Conservation (phyloP, 2,329 filamentous ascomycete species). For the Ceratocystis colombiana region DNA sequence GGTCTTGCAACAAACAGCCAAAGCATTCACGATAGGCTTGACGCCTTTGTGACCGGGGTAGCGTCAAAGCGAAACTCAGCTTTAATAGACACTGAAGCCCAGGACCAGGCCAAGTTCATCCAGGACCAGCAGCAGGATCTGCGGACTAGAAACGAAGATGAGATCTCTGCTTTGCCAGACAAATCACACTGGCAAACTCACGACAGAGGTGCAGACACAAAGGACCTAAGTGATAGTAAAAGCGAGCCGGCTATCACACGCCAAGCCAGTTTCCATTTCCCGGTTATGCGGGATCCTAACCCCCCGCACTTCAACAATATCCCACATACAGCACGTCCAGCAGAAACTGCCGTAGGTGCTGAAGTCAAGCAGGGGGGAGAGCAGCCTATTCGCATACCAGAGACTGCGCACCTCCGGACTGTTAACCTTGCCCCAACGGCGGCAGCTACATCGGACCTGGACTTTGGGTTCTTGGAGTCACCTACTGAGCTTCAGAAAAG, state of each 20-base stretch:
- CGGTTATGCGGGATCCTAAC: conserved; percentile 41
- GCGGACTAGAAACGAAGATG: conserved; percentile 72
- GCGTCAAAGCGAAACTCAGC: conserved; percentile 79
- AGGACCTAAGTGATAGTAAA: background rate
- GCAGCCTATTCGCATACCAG: conserved; percentile 38
- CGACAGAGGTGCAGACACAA: background rate
- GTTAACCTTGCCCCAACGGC: conserved; percentile 33
- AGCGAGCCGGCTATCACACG: conserved; percentile 12
- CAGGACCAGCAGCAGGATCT: conserved; percentile 67
- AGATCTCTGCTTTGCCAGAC: conserved; percentile 68
- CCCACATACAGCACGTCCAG: conserved; percentile 34
- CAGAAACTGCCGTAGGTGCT: background rate
- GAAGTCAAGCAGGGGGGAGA: conserved; percentile 27
- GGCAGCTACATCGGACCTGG: conserved; percentile 50
- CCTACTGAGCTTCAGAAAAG: conserved; percentile 83
- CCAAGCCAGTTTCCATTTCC: conserved; percentile 50
- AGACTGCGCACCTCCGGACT: conserved; percentile 49
- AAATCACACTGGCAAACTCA: conserved; percentile 32
- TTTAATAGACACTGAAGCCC: conserved; percentile 69
- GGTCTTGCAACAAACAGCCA: conserved; percentile 54
- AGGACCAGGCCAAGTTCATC: conserved; percentile 68
- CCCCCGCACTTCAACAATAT: conserved; percentile 51
- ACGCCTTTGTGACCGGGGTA: conserved; percentile 77
- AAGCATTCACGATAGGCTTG: conserved; percentile 73
- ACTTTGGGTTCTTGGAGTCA: conserved; percentile 72